Percentiles rank a stretch among this genome's conserved stretches.
Conservation (phyloP, 352 stramenopile species). For the Peronospora belbahrii region DNA sequence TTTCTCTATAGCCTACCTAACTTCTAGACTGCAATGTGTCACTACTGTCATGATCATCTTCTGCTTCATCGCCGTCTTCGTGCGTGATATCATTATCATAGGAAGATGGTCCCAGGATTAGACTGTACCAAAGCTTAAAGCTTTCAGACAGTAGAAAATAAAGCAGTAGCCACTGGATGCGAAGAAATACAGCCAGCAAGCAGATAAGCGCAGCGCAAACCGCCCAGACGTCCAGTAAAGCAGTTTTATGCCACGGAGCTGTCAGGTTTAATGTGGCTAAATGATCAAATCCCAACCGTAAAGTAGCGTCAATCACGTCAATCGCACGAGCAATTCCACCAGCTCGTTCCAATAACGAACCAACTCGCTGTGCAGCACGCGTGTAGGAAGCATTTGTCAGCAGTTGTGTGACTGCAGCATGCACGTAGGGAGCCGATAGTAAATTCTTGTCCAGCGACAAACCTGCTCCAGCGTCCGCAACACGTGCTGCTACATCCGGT, state of each 20-base stretch:
- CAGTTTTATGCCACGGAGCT: constrained; percentile 68
- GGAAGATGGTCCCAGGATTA: constrained; percentile 33
- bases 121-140: constrained; percentile 27
- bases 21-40: constrained; percentile 11
- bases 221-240: constrained; percentile 74
- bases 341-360: constrained; percentile 44
- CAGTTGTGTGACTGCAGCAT: constrained; percentile 38
- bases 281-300: constrained; percentile 53
- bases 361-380: constrained; percentile 37
- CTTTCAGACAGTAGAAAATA: constrained; percentile 51
- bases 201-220: constrained; percentile 70
- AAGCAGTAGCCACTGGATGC: constrained; percentile 57
- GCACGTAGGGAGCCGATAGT: constrained; percentile 45
- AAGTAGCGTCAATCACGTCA: constrained; percentile 54
- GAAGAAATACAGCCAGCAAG: constrained; percentile 49
- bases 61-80: constrained; percentile 11
- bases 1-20: no score
- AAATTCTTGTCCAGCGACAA: constrained; percentile 68
- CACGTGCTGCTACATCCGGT: constrained; percentile 69
- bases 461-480: constrained; percentile 66
- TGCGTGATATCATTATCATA: constrained; percentile 22
- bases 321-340: constrained; percentile 57
- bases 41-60: constrained; percentile 4
- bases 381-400: constrained; percentile 47
- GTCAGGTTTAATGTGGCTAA: constrained; percentile 60